Evolutionary conservation across 2,329 filamentous ascomycete species (phyloP), one percentile per base, ranked within the genome.

Genomic region (Colletotrichum ledebouriae): DNA sequence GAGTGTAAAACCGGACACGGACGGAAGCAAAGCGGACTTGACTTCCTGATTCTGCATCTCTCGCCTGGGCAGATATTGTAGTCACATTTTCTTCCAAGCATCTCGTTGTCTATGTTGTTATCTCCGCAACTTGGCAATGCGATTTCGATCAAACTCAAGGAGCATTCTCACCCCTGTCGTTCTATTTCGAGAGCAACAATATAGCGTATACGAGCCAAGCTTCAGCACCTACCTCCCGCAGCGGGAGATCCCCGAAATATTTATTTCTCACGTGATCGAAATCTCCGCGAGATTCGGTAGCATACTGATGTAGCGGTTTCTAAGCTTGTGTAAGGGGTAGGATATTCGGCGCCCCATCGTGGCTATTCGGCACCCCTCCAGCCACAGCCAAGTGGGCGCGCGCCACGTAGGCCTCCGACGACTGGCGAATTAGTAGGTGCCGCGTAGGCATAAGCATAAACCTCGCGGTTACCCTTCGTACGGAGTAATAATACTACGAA

Each of bases 101-200:
- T 59, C 20, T 12, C 2, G 46, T 17, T 53, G 15, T 55, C 12
- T 41, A 12, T 2, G 0, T 1, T 12, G 47, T 22, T 20, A n/a
- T 20, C 37, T 29, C 20, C 7, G 0, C 13, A 22, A 10, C 22
- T 53, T 61, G 22, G 37, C 39, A 37, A 44, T 29, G 41, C n/a
- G 56, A 5, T 25, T n/a, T 59, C 12, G 4, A 34, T 58, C 12
- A 11, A 17, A 12, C 34, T 7, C 6, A 22, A 20, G n/a, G 17
- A 29, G 11, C 0, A 12, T 0, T 42, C 17, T 12, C 13, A 4
- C 12, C 9, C 2, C 17, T 11, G n/a, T 11, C 4, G 17, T n/a
- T 44, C 63, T 63, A 67, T 57, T 63, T 46, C 12, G 11, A 41
- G 59, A 4, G 46, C 3, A 10, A 2, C 11, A 3, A 7, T 15